Conservation (phyloP, 176 grass and related monocot species). For the Aegilops speltoides region DNA sequence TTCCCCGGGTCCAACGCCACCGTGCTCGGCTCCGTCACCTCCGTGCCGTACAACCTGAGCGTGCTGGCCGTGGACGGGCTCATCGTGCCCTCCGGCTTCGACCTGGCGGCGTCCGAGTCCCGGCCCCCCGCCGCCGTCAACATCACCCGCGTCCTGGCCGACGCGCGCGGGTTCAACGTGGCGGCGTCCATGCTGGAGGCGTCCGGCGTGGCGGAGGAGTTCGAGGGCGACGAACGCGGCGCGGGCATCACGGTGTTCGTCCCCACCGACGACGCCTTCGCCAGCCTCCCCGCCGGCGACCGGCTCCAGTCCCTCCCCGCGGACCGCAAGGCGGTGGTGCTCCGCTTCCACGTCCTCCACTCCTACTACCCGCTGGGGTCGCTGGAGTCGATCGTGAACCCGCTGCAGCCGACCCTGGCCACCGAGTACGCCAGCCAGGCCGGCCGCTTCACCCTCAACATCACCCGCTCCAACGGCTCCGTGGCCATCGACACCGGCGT, state of each 20-base stretch:
- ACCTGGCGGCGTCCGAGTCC: conserved; percentile 69
- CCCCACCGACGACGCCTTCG: conserved; percentile 91
- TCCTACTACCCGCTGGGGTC: conserved; percentile 92
- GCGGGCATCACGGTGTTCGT: conserved; percentile 88
- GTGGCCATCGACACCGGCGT: conserved; percentile 90
- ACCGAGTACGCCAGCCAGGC: conserved; percentile 69
- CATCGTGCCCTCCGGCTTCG: conserved; percentile 58
- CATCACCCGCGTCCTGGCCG: conserved; percentile 74
- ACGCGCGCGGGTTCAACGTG: conserved; percentile 88
- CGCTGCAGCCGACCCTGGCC: conserved; percentile 77
- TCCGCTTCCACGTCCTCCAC: conserved; percentile 90
- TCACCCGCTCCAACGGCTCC: conserved; percentile 71
- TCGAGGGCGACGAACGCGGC: conserved; percentile 78
- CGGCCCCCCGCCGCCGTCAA: conserved; percentile 50
- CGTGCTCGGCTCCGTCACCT: conserved; percentile 41
- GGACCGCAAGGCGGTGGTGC: conserved; percentile 71
- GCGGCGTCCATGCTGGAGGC: conserved; percentile 87
- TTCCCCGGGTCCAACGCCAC: conserved; percentile 65
- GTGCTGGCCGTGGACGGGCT: conserved; percentile 60
- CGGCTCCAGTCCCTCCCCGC: conserved; percentile 68
- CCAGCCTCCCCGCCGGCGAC: conserved; percentile 44
- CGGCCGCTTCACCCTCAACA: conserved; percentile 85
- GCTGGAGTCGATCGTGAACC: conserved; percentile 93
- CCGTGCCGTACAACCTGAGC: conserved; percentile 78
- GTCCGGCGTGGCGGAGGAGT: conserved; percentile 70